Percentiles rank a stretch among this genome's conserved stretches.
Conservation (phyloP, 257 asterid species). For the Rubia yunnanensis region DNA sequence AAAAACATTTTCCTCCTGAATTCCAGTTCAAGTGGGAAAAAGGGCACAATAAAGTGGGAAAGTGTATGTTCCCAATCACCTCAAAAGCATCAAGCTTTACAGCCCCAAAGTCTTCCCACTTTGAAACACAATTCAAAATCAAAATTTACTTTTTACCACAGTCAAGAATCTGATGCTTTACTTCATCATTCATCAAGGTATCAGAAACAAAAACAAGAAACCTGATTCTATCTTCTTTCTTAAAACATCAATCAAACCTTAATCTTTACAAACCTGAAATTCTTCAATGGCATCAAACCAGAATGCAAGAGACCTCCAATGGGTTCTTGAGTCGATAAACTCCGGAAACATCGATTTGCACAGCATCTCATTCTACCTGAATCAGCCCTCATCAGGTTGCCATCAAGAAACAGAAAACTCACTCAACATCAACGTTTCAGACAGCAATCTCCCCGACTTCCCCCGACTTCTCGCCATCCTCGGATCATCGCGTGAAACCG, state of each 20-base stretch:
- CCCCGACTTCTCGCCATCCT: slow-evolving; percentile 41
- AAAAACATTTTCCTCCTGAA: not conserved
- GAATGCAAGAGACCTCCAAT: slow-evolving; percentile 38
- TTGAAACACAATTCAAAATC: not conserved
- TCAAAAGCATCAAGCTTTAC: slow-evolving; percentile 16
- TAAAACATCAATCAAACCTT: not conserved
- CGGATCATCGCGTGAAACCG: slow-evolving; percentile 9
- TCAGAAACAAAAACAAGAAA: no score
- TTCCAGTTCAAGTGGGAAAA: slow-evolving; percentile 17
- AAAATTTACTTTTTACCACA: not conserved
- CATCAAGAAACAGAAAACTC: slow-evolving; percentile 56
- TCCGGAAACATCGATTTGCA: slow-evolving; percentile 36
- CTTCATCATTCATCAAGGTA: slow-evolving; percentile 4
- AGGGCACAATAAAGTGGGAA: slow-evolving; percentile 1
- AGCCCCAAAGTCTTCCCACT: not conserved
- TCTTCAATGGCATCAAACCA: slow-evolving; percentile 29
- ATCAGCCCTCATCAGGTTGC: slow-evolving; percentile 39
- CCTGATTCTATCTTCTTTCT: not conserved
- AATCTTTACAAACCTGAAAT: not conserved
- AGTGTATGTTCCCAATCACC: slow-evolving; percentile 9
- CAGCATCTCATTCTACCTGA: slow-evolving; percentile 45
- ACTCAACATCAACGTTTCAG: slow-evolving; percentile 36
- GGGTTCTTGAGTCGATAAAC: slow-evolving; percentile 34
- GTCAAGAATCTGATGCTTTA: slow-evolving; percentile 7
- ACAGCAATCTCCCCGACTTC: slow-evolving; percentile 20